These are phyloP conservation scores for Leccinum angustisporum DNA, from an alignment of 1,284 basidiomycete genomes.

Conservation along the genomic window DNA sequence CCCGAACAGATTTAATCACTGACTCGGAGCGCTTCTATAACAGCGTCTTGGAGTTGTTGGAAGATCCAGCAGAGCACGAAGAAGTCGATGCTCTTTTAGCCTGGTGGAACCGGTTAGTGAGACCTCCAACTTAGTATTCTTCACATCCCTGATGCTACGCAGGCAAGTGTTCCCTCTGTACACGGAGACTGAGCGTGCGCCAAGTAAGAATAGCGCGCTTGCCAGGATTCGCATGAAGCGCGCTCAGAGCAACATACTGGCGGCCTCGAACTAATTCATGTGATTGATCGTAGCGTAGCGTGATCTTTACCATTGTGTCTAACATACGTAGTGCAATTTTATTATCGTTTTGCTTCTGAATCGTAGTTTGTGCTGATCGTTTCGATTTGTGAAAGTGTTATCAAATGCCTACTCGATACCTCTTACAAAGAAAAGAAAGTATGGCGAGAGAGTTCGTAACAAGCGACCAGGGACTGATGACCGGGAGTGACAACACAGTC, in stretches of 20 bases:
- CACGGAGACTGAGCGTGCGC: not conserved
- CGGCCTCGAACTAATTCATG: not conserved
- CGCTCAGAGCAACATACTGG: not conserved
- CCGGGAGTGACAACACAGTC: too few species aligned
- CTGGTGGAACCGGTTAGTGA: too few species aligned
- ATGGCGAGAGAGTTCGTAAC: not conserved
- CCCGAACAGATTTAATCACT: too few species aligned
- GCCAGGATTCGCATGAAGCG: not conserved
- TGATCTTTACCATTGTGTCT: not conserved
- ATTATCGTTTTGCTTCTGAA: not conserved
- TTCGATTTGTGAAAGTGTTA: not conserved
- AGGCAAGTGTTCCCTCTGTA: not conserved
- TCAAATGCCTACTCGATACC: not conserved
- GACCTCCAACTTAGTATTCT: too few species aligned
- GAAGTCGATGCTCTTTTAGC: too few species aligned
- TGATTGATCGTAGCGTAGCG: not conserved
- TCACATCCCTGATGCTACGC: too few species aligned
- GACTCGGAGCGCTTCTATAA: too few species aligned
- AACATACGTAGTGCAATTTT: not conserved
- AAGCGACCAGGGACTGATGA: not conserved
- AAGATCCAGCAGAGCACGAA: too few species aligned
- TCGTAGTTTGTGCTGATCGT: not conserved
- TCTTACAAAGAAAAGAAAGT: not conserved
- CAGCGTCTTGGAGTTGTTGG: too few species aligned
- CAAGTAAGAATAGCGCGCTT: not conserved